Conservation (phyloP, 192 early-diverging fungal genomes). For the Gonapodya prolifera region DNA sequence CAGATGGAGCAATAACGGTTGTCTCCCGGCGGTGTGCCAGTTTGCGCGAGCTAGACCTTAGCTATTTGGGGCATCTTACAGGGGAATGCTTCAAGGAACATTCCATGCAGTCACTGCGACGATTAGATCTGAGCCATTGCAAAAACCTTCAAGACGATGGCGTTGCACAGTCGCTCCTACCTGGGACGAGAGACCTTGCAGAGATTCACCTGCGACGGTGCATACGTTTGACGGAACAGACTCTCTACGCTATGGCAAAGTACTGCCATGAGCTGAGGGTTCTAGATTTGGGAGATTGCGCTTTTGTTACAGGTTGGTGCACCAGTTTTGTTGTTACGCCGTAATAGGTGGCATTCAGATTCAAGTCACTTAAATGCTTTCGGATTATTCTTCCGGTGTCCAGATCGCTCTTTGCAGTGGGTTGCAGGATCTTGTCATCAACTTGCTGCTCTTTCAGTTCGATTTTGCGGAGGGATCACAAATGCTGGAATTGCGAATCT, state of each 20-base stretch:
- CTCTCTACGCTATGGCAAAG: slow-evolving; percentile 31
- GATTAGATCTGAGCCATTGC: slow-evolving; percentile 32
- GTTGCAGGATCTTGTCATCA: slow-evolving; percentile 24
- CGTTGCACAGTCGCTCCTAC: slow-evolving; percentile 27
- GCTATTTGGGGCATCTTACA: slow-evolving; percentile 36
- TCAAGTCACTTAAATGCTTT: too few species aligned
- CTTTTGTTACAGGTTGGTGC: slow-evolving; percentile 18
- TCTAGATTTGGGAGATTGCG: slow-evolving; percentile 13
- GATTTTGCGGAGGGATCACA: slow-evolving; percentile 33
- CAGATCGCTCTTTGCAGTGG: slow-evolving; percentile 38
- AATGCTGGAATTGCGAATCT: slow-evolving; percentile 35
- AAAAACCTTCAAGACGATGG: slow-evolving; percentile 32
- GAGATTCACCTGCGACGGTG: slow-evolving; percentile 26
- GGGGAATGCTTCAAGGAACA: slow-evolving; percentile 29
- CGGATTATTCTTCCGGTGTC: slow-evolving; percentile 4
- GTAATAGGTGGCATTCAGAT: background rate
- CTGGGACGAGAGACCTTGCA: slow-evolving; percentile 21
- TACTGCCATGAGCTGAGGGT: slow-evolving; percentile 23
- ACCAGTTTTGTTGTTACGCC: background rate
- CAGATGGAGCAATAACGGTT: slow-evolving; percentile 25
- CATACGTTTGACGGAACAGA: slow-evolving; percentile 29
- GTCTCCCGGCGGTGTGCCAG: slow-evolving; percentile 14
- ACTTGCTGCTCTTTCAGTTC: slow-evolving; percentile 20
- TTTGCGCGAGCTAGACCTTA: slow-evolving; percentile 23
- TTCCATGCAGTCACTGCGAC: slow-evolving; percentile 17